These are phyloP conservation scores for Penicillium coprophilum DNA, from an alignment of 495 filamentous ascomycete genomes.

Conservation along the genomic window DNA sequence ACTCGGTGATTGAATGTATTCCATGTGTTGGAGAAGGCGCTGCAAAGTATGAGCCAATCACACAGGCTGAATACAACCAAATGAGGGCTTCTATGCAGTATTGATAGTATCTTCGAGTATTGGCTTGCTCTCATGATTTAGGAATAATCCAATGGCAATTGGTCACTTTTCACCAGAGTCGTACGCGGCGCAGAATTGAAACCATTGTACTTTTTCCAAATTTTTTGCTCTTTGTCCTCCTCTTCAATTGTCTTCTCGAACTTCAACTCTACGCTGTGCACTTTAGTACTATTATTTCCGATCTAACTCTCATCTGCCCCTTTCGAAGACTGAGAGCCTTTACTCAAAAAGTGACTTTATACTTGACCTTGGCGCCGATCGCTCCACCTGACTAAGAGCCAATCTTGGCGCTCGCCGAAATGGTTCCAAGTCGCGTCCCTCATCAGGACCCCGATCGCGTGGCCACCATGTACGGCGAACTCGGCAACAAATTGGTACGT, in stretches of 20 bases:
- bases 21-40: conserved; percentile 41
- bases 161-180: background rate
- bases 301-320: background rate
- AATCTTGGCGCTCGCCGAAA: conserved; percentile 27
- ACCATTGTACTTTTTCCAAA: background rate
- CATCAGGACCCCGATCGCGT: conserved; percentile 24
- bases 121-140: background rate
- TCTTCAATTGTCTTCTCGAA: background rate
- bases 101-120: conserved; percentile 10
- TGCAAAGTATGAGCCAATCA: conserved; percentile 54
- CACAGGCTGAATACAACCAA: conserved; percentile 50
- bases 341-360: conserved; percentile 5
- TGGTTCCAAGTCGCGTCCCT: conserved; percentile 27
- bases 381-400: conserved; percentile 27
- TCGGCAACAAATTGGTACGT: conserved; percentile 78
- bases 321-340: background rate
- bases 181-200: background rate
- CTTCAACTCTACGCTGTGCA: background rate
- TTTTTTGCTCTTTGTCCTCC: background rate
- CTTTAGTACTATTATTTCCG: background rate
- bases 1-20: conserved; percentile 56
- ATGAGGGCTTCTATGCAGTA: conserved; percentile 56
- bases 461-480: conserved; percentile 81
- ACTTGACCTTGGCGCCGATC: conserved; percentile 15
- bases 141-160: background rate